These are phyloP conservation scores for Blastobotrys proliferans DNA, from an alignment of 1,139 yeast species.

Conservation along the genomic window DNA sequence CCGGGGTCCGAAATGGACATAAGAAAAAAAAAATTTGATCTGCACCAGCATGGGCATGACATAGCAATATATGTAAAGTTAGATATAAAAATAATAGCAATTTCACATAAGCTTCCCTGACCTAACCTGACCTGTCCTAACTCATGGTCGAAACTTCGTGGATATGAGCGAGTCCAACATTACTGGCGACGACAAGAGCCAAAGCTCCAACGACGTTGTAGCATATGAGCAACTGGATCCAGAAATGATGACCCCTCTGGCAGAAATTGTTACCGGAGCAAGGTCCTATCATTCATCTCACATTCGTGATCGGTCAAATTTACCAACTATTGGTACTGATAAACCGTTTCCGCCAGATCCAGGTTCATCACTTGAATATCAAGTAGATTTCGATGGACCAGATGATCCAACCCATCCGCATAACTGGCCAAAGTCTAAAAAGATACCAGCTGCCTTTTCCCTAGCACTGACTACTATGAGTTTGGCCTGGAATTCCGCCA, in stretches of 20 bases:
- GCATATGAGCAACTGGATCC: neutral
- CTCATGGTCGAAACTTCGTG: too few species aligned
- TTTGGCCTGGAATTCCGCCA: constrained; percentile 43
- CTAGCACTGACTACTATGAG: constrained; percentile 39
- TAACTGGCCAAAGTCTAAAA: constrained; percentile 42
- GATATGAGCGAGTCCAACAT: neutral
- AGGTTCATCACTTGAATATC: neutral
- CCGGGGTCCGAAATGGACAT: too few species aligned
- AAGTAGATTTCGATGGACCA: too few species aligned
- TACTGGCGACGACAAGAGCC: neutral
- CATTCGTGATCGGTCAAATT: neutral
- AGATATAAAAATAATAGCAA: neutral
- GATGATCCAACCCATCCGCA: constrained; percentile 49
- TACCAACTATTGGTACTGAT: neutral
- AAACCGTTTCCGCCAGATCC: neutral
- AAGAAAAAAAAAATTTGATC: too few species aligned
- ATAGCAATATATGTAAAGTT: neutral
- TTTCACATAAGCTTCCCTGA: too few species aligned
- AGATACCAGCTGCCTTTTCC: constrained; percentile 31
- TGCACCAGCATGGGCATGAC: too few species aligned
- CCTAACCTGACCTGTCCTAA: too few species aligned
- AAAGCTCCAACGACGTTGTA: too few species aligned
- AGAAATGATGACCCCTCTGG: neutral
- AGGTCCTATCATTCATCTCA: neutral
- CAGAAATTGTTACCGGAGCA: neutral